phyloP scores from a whole-genome alignment of 169 alveolate species.

The Blepharisma undulans region DNA sequence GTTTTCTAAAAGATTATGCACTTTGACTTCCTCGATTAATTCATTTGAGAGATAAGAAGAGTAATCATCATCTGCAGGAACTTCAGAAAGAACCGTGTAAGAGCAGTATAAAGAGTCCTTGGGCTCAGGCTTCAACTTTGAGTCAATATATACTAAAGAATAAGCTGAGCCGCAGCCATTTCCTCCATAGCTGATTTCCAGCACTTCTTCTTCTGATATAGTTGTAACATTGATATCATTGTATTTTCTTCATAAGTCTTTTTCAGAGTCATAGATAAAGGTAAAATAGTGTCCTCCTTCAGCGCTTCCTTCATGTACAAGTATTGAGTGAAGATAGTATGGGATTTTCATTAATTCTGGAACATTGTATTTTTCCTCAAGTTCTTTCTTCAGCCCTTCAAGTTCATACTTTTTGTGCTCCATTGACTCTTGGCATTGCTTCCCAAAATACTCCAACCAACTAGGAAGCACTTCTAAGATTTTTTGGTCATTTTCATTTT shows the following conservation, averaged over 20 bases:
- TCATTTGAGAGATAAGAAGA: background rate
- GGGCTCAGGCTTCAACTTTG: background rate
- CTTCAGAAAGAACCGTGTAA: background rate
- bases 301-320: conserved; percentile 29
- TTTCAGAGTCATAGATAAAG: conserved; percentile 44
- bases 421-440: background rate
- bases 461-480: background rate
- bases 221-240: conserved; percentile 54
- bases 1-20: background rate
- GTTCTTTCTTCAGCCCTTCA: background rate
- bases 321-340: conserved; percentile 19
- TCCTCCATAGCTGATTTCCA: conserved; percentile 55
- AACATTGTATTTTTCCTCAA: background rate
- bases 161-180: conserved; percentile 45
- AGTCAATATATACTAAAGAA: conserved; percentile 52
- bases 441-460: background rate
- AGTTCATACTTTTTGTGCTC: background rate
- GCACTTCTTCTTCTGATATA: conserved; percentile 44
- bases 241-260: conserved; percentile 46
- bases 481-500: background rate
- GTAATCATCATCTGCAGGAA: background rate
- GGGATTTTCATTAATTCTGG: background rate
- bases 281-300: conserved; percentile 37
- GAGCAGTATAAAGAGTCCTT: background rate
- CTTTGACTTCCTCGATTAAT: background rate